These are phyloP conservation scores for Penicillium tannophilum DNA, from an alignment of 495 filamentous ascomycete genomes.

Conservation along the genomic window DNA sequence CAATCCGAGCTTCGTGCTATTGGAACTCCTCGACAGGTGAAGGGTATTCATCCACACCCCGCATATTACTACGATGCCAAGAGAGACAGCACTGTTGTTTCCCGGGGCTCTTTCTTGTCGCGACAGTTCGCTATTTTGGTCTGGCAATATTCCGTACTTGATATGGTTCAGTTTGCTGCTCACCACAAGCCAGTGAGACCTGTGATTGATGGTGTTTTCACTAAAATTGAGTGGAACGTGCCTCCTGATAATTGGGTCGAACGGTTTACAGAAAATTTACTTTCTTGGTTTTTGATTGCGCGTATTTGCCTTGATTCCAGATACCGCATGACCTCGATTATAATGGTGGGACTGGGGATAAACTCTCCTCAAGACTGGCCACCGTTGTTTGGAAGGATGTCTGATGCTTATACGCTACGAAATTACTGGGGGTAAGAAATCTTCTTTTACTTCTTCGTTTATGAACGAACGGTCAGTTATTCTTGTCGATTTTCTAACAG, in stretches of 20 bases:
- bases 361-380: constrained; percentile 29
- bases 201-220: background rate
- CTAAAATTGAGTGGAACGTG: constrained; percentile 6
- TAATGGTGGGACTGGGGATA: constrained; percentile 15
- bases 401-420: constrained; percentile 36
- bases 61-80: constrained; percentile 14
- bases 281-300: constrained; percentile 17
- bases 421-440: constrained; percentile 34
- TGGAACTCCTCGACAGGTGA: constrained; percentile 22
- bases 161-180: constrained; percentile 9
- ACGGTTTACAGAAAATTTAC: constrained; percentile 4
- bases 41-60: constrained; percentile 18
- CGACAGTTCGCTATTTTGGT: constrained; percentile 19
- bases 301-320: constrained; percentile 17
- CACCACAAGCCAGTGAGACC: background rate
- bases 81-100: background rate
- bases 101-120: constrained; percentile 12
- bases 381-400: constrained; percentile 33
- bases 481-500: background rate
- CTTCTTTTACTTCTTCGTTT: background rate
- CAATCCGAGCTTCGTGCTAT: constrained; percentile 5
- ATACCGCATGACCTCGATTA: constrained; percentile 20
- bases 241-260: constrained; percentile 13
- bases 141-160: constrained; percentile 24
- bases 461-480: background rate